Base-by-base conservation (phyloP, 495 filamentous ascomycete species). In the Penicillium dipodomyicola region DNA sequence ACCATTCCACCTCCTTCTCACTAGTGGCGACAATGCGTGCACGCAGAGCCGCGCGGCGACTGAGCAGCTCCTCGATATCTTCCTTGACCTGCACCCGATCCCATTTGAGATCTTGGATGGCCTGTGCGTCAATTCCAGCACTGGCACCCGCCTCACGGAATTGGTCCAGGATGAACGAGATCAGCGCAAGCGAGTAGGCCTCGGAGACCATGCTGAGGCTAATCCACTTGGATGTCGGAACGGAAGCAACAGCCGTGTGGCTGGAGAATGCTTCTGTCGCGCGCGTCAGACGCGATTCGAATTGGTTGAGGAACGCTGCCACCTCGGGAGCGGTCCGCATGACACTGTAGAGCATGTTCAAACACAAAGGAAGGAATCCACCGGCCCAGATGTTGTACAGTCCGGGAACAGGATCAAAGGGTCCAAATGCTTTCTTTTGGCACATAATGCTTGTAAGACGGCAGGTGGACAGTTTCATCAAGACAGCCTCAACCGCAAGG, bases 311-410 rank as follows among this genome's bases (percentile, higher is more conserved):
- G 69, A 96, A 95, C 45, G 84, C 83, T 2, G 88, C 82, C 22
- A 97, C 84, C 62, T 98, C 95, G 0, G 85, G 84, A 2, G 91
- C 91, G 3, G 89, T 83, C 1, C 85, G 77, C 20, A 91, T 89
- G 23, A 97, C 85, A 27, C 89, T 84, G 59, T 85, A 82, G 39
- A 98, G 84, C 32, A 98, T 79, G 67, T 97, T 97, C 33, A 98
- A 80, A n/a, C 92, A 84, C 11, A 98, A 71, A 0, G 94, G 93
- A 1, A 98, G 79, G 56, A 98, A 80, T 3, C 91, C 93, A 41
- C 87, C 85, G 10, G 84, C 84, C 94, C 94, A 98, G 66, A 97
- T 93, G 27, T 80, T 75, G 73, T 94, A 92, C 61, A 85, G 59
- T 15, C 82, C 70, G 0, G 77, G 74, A 5, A 80, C 71, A 9